Conservation (phyloP, 2,329 filamentous ascomycete genomes). For the Ophiostoma tasmaniense region DNA sequence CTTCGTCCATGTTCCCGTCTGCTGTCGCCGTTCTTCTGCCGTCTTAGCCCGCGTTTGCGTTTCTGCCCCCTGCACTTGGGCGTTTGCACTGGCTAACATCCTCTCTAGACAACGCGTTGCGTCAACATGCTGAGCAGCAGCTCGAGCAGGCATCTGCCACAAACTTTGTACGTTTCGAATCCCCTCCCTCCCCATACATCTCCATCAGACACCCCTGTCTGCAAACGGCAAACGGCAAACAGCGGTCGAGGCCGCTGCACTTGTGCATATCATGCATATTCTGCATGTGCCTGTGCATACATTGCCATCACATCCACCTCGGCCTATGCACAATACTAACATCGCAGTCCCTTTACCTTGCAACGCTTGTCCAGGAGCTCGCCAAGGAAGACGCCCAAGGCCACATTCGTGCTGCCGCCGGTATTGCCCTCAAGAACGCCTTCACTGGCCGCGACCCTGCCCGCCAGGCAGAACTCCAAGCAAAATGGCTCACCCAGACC, state of each 20-base stretch:
- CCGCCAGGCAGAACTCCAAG: constrained; percentile 81
- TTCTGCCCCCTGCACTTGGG: not conserved
- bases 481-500: constrained; percentile 83
- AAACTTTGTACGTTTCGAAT: constrained; percentile 67
- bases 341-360: constrained; percentile 75
- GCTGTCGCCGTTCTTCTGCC: not conserved
- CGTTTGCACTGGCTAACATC: constrained; percentile 6
- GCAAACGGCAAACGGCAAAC: not conserved
- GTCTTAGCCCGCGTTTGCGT: not conserved
- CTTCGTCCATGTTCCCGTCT: not conserved
- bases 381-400: constrained; percentile 79
- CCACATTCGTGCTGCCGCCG: constrained; percentile 85
- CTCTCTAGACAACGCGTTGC: constrained; percentile 69
- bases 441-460: constrained; percentile 88
- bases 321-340: constrained; percentile 5
- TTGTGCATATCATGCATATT: constrained; percentile 2
- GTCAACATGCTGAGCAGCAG: constrained; percentile 88
- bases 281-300: not conserved
- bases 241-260: not conserved
- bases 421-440: constrained; percentile 95
- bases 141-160: constrained; percentile 84
- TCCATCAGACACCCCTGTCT: constrained; percentile 1
- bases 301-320: not conserved
- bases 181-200: constrained; percentile 10
- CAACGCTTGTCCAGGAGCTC: constrained; percentile 85